Percentiles rank a stretch among this genome's conserved stretches.
Evolutionary conservation across 345 rosid species (phyloP).

Genomic region (Dipteronia dyeriana): DNA sequence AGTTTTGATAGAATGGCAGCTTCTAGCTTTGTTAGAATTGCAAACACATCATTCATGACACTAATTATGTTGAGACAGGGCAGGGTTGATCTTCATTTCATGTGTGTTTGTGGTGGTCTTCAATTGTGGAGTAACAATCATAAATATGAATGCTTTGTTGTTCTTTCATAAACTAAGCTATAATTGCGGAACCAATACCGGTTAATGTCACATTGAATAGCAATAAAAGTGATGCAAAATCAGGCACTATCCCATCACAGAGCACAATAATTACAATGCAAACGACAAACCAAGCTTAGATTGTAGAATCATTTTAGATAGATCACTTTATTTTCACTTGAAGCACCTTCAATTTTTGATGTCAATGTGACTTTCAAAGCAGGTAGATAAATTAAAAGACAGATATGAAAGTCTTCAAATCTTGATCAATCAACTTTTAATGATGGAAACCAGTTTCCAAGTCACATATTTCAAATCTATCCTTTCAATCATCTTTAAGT

Average conservation of each 20-base stretch:
- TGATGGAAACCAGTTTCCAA: not conserved
- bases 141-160: not conserved
- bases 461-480: slow-evolving; percentile 11
- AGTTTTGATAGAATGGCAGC: too few species aligned
- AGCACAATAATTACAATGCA: slow-evolving; percentile 26
- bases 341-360: not conserved
- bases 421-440: not conserved
- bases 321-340: slow-evolving; percentile 7
- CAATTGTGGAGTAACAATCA: not conserved
- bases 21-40: not conserved
- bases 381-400: not conserved
- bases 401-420: not conserved
- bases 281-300: slow-evolving; percentile 28
- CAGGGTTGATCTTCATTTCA: not conserved
- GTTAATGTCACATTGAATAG: not conserved
- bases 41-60: not conserved
- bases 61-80: not conserved
- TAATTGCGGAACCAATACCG: not conserved
- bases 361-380: slow-evolving; percentile 17
- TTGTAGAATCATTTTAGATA: slow-evolving; percentile 24
- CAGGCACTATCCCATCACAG: slow-evolving; percentile 23
- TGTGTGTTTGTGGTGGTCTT: not conserved
- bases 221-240: not conserved
- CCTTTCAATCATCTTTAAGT: slow-evolving; percentile 11
- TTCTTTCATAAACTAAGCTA: slow-evolving; percentile 2